Base-by-base conservation (phyloP, 2,329 filamentous ascomycete species). In the Verticillium albo-atrum region DNA sequence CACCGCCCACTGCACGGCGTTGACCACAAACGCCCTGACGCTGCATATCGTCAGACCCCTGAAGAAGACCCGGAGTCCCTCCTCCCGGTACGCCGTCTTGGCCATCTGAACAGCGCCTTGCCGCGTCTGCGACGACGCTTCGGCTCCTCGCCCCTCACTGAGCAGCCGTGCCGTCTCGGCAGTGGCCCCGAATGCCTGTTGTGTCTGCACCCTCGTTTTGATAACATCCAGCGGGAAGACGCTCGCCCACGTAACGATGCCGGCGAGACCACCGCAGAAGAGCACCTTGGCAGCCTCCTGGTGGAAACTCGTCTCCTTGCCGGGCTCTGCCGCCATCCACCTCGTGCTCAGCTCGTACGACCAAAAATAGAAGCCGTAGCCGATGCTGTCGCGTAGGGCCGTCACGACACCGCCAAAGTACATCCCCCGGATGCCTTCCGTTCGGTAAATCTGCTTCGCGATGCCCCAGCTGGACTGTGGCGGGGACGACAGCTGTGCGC, bases 311-410 rank as follows among this genome's bases (percentile, higher is more conserved):
- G 32, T 53, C 12, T 60, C 61, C 17, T 60, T 47, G 9, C 60
- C 61, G 25, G 54, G 26, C 6, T 64, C 56, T 3, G 75, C 75
- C 20, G 77, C 77, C 72, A 87, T 79, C 58, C 79, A 77, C 35
- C 84, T 81, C 63, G 89, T 91, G 64, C 82, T 85, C 60, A 93
- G 77, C 73, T 96, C 90, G 70, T 97, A 98, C 1, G 89, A 89
- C 90, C 90, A 96, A 73, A 98, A 98, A 71, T 97, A 98, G 73
- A 97, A 97, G 0, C 93, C 94, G 75, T 97, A 98, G n/a, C 94
- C 94, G 58, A 97, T 84, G 60, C 89, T 89, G 74, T 98, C 94
- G 55, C 94, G 82, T 47, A 94, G 71, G 57, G 89, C 91, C 1
- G 94, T 98, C 17, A 97, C 86, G 0, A 77, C 79, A 23, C 94